These are phyloP conservation scores for Colletotrichum tamarilloi DNA, from an alignment of 2,329 filamentous ascomycete genomes.

Conservation along the genomic window DNA sequence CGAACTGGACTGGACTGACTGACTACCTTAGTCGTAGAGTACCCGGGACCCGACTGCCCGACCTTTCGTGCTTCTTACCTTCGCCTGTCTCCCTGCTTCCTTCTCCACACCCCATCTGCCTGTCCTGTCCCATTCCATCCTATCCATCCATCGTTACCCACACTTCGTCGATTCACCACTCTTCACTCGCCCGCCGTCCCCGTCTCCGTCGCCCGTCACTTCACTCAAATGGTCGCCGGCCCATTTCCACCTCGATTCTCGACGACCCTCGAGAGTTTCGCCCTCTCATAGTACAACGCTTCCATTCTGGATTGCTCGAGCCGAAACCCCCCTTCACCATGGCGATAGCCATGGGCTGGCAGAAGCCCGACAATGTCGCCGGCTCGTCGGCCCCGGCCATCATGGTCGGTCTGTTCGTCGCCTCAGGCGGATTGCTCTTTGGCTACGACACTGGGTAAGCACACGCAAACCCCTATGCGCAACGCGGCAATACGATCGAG, in stretches of 20 bases:
- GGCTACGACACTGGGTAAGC: constrained; percentile 77
- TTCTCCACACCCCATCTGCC: constrained; percentile 35
- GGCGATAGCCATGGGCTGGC: constrained; percentile 76
- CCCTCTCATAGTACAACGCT: constrained; percentile 22
- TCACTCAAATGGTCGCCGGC: constrained; percentile 37
- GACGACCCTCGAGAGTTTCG: constrained; percentile 27
- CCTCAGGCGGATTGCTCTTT: constrained; percentile 75
- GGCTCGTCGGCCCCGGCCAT: constrained; percentile 79
- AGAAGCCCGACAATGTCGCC: constrained; percentile 80
- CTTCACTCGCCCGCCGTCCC: constrained; percentile 19
- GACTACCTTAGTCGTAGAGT: neutral
- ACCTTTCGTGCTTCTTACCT: constrained; percentile 13
- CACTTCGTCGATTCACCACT: constrained; percentile 35
- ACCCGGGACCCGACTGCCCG: constrained; percentile 28
- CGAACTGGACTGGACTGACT: neutral
- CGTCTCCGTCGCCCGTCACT: constrained; percentile 20
- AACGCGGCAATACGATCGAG: constrained; percentile 7
- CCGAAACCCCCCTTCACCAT: constrained; percentile 60
- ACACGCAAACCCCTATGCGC: neutral
- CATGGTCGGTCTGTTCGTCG: constrained; percentile 78
- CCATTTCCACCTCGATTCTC: constrained; percentile 33
- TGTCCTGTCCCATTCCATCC: constrained; percentile 20
- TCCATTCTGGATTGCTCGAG: constrained; percentile 60
- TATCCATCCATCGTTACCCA: constrained; percentile 36
- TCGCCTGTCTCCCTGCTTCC: constrained; percentile 32